phyloP scores from a whole-genome alignment of 805 yeast genomes.

The Myxozyma geophila region DNA sequence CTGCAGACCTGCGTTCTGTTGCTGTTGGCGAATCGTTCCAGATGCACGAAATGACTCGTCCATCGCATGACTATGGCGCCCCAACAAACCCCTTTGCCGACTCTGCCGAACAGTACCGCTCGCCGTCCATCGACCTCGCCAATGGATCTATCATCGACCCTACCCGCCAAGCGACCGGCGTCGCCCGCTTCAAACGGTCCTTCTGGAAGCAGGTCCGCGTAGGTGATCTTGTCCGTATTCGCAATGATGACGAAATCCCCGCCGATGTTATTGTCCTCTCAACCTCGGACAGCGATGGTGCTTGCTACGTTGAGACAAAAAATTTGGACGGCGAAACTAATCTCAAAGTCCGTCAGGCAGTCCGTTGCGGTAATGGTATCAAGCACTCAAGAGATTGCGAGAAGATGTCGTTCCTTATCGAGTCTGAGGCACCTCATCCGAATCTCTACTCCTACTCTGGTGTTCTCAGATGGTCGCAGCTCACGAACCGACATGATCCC shows the following conservation, averaged over 20 bases:
- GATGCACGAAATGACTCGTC: constrained; percentile 31
- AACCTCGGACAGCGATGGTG: constrained; percentile 71
- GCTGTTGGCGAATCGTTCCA: constrained; percentile 31
- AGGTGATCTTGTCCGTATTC: constrained; percentile 71
- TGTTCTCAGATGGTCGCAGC: constrained; percentile 57
- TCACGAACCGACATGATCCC: constrained; percentile 43
- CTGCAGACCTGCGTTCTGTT: constrained; percentile 18
- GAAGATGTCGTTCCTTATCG: constrained; percentile 61
- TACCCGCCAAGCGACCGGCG: constrained; percentile 42
- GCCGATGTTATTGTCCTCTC: constrained; percentile 73
- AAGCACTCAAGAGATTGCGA: constrained; percentile 64
- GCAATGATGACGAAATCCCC: constrained; percentile 75
- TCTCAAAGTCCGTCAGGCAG: constrained; percentile 61
- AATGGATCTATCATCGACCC: constrained; percentile 44
- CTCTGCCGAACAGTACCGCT: constrained; percentile 13
- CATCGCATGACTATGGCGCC: constrained; percentile 13
- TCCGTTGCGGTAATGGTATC: constrained; percentile 59
- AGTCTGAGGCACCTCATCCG: constrained; percentile 74
- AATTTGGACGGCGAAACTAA: constrained; percentile 79
- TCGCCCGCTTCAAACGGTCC: constrained; percentile 53
- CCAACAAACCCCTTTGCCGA: constrained; percentile 20
- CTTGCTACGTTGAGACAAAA: constrained; percentile 71
- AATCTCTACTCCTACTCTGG: constrained; percentile 70
- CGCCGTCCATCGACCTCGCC: constrained; percentile 34
- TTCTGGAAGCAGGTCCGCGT: constrained; percentile 76